phyloP scores from a whole-genome alignment of 129 eudicot species.

The Oenanthe sinensis region DNA sequence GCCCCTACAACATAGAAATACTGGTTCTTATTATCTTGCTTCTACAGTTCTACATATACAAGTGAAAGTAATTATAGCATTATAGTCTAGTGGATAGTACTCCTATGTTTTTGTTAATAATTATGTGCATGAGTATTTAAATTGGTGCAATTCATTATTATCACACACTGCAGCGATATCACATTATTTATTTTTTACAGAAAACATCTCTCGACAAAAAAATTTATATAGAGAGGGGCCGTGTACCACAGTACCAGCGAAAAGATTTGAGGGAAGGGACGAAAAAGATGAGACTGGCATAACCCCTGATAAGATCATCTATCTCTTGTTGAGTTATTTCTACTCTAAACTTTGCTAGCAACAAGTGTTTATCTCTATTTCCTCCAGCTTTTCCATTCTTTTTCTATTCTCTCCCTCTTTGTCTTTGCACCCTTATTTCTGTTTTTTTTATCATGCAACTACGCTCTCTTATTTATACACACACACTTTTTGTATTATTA shows the following conservation, averaged over 20 bases:
- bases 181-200: too few relatives aligned
- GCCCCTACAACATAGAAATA: conserved; percentile 48
- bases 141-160: too few relatives aligned
- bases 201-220: too few relatives aligned
- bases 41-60: neutral
- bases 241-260: conserved; percentile 61
- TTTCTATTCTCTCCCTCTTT: neutral
- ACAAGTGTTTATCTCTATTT: conserved; percentile 33
- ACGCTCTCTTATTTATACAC: neutral
- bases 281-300: conserved; percentile 60
- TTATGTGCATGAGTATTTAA: too few relatives aligned
- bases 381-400: conserved; percentile 17
- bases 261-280: conserved; percentile 74
- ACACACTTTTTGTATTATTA: neutral
- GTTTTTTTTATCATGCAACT: neutral
- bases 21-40: neutral
- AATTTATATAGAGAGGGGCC: too few relatives aligned
- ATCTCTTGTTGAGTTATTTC: conserved; percentile 29
- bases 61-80: neutral
- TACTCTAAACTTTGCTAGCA: conserved; percentile 48
- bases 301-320: conserved; percentile 50
- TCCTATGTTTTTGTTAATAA: too few relatives aligned
- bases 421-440: too few relatives aligned
- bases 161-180: too few relatives aligned
- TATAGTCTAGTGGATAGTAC: too few relatives aligned